These are phyloP conservation scores for Aplosporella prunicola DNA, from an alignment of 2,329 filamentous ascomycete genomes.

Conservation along the genomic window DNA sequence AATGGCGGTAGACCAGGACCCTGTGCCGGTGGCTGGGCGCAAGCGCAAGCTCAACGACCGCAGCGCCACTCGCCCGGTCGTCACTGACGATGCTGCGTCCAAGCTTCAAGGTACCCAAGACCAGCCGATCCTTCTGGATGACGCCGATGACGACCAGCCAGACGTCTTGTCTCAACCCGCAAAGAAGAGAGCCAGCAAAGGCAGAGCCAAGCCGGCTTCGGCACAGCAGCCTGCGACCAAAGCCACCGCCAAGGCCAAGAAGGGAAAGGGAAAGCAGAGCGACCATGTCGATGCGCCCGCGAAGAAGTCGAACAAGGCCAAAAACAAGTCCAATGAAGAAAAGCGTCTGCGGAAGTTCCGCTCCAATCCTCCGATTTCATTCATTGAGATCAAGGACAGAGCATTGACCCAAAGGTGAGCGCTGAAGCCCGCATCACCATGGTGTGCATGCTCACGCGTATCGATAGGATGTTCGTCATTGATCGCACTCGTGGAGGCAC, in stretches of 20 bases:
- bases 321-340: conserved; percentile 15
- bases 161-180: too few relatives aligned
- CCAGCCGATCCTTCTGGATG: too few relatives aligned
- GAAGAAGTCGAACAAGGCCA: background rate
- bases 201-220: too few relatives aligned
- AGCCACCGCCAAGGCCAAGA: conserved; percentile 16
- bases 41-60: too few relatives aligned
- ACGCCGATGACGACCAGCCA: too few relatives aligned
- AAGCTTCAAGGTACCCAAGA: too few relatives aligned
- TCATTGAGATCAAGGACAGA: conserved; percentile 38
- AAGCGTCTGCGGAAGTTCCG: conserved; percentile 25
- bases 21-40: too few relatives aligned
- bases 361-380: conserved; percentile 35
- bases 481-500: conserved; percentile 38
- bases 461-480: conserved; percentile 44
- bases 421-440: conserved; percentile 1
- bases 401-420: conserved; percentile 38
- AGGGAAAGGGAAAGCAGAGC: background rate
- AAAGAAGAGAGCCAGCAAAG: too few relatives aligned
- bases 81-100: too few relatives aligned
- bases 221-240: conserved; percentile 10
- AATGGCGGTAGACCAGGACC: too few relatives aligned
- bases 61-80: too few relatives aligned
- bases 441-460: background rate
- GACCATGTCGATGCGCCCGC: background rate